Evolutionary conservation across 148 eudicot species (phyloP), one percentile per base, ranked within the genome.

Genomic region (Persicaria tinctoria): DNA sequence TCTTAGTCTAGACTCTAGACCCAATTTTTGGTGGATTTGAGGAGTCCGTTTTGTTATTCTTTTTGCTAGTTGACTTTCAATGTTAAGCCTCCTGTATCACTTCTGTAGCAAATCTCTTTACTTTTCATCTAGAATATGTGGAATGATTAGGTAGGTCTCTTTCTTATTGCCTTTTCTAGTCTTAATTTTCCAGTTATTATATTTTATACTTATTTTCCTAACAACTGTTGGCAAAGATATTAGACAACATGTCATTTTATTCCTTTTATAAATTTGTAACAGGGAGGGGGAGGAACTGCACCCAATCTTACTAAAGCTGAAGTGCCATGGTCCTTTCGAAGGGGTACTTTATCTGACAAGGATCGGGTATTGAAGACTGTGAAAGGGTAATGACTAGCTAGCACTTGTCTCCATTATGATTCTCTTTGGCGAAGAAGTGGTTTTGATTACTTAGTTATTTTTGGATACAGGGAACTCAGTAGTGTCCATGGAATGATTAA

Each of bases 311-410:
- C 86, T 47, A 94, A 94, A 83, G 97, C 98, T 82, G 98, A 91
- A 64, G 90, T 85, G 38, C 97, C 98, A 73, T 95, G 97, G 98
- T 95, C 96, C 32, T 92, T 73, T 75, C 90, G 84, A 62, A 90
- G 87, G 84, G 97, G 87, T 12, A 87, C 12, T 62, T 90, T 95
- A 51, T 92, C 92, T 45, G 97, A 95, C 1, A 85, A 90, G 81
- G 98, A 92, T 11, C 87, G 91, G 73, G 97, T 95, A 38, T 79
- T 95, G 88, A 95, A 92, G 84, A 92, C 96, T 51, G 92, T 95
- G 23, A 92, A 95, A 86, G 97, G 98, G 98, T 92, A 89, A 81
- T 75, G 46, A 71, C 4, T 78, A 48, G 46, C 47, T 59, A 4
- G 23, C 23, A 9, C 10, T 60, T 1, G 3, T 20, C 38, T 60